Conservation (phyloP, 2,329 filamentous ascomycete genomes). For the Epichloe aotearoae region DNA sequence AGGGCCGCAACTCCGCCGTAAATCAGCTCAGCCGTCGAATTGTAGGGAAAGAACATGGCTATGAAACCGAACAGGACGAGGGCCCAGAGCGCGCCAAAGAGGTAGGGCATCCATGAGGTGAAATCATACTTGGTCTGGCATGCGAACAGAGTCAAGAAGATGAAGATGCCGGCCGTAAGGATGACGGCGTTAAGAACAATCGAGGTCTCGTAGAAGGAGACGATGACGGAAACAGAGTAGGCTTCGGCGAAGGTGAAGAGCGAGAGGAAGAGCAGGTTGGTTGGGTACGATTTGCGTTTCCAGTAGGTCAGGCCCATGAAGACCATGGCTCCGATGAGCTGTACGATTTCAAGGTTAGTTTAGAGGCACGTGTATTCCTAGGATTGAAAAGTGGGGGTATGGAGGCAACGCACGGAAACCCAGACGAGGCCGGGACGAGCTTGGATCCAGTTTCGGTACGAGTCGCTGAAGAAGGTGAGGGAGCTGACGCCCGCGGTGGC, state of each 20-base stretch:
- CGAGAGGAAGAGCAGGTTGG: constrained; percentile 82
- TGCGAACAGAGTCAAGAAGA: constrained; percentile 73
- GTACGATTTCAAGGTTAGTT: background rate
- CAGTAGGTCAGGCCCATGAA: constrained; percentile 85
- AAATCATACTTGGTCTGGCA: constrained; percentile 99
- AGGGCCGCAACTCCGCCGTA: constrained; percentile 74
- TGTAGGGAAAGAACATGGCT: constrained; percentile 75
- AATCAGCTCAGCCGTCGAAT: constrained; percentile 67
- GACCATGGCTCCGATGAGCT: constrained; percentile 67
- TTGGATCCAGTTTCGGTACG: constrained; percentile 82
- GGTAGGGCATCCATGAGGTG: constrained; percentile 90
- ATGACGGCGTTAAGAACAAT: constrained; percentile 85
- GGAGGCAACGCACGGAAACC: constrained; percentile 45
- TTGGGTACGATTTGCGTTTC: constrained; percentile 92
- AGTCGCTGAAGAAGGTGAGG: constrained; percentile 69
- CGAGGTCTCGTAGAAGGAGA: constrained; percentile 72
- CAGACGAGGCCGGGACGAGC: constrained; percentile 73
- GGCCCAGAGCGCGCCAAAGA: constrained; percentile 83
- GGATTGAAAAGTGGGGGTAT: background rate
- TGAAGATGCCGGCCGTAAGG: constrained; percentile 73
- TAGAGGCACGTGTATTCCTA: background rate
- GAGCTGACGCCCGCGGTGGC: constrained; percentile 69
- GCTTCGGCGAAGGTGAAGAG: constrained; percentile 87
- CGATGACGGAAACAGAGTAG: constrained; percentile 84
- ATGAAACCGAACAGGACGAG: constrained; percentile 90